These are phyloP conservation scores for Plasmodium chabaudi DNA, from an alignment of 169 alveolate genomes.

Conservation along the genomic window DNA sequence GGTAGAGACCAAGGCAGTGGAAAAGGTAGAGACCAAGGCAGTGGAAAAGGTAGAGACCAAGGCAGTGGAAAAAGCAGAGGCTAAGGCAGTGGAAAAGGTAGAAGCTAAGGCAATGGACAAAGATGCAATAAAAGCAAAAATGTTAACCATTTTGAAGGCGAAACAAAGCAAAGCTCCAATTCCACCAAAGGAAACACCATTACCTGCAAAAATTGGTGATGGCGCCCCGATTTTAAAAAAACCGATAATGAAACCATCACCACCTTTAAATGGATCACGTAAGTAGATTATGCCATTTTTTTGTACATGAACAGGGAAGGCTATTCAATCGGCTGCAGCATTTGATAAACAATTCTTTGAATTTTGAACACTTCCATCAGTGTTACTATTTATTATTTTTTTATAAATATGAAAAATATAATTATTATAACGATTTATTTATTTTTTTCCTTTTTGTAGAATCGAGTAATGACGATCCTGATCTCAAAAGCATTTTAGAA, in stretches of 20 bases:
- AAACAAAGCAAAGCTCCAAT: slow-evolving; percentile 19
- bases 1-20: too few relatives aligned
- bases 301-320: too few relatives aligned
- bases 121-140: slow-evolving; percentile 77
- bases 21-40: slow-evolving; percentile 6
- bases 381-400: too few relatives aligned
- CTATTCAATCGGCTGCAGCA: too few relatives aligned
- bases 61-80: not conserved
- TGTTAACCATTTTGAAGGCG: slow-evolving; percentile 50
- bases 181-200: not conserved
- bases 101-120: slow-evolving; percentile 33
- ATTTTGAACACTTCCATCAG: not conserved
- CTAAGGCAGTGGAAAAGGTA: slow-evolving; percentile 29
- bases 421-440: too few relatives aligned
- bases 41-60: not conserved
- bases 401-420: too few relatives aligned
- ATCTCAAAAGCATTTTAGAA: slow-evolving; percentile 18
- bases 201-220: not conserved
- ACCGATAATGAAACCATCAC: not conserved
- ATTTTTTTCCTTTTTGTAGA: slow-evolving; percentile 9
- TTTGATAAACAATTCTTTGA: too few relatives aligned
- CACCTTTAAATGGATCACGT: not conserved
- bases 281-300: not conserved
- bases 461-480: slow-evolving; percentile 13
- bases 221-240: not conserved